Percentiles rank a stretch among this genome's conserved stretches.
These are phyloP conservation scores for Hymenoscyphus occultus DNA, from an alignment of 2,329 filamentous ascomycete genomes.

Conservation along the genomic window DNA sequence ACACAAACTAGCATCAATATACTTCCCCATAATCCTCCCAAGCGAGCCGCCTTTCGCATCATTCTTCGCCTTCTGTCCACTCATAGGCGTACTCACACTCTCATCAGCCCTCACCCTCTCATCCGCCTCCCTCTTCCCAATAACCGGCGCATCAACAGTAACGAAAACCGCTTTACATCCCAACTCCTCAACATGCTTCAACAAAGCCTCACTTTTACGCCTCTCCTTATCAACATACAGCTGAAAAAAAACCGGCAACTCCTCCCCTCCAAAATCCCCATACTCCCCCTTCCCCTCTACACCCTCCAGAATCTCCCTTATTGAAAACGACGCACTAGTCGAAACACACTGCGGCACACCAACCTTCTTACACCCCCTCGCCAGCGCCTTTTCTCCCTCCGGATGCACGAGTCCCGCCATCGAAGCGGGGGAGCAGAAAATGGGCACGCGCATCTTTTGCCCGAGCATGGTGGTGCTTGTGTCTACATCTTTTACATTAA, in stretches of 20 bases:
- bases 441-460: conserved; percentile 48
- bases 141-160: conserved; percentile 56
- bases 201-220: conserved; percentile 47
- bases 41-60: conserved; percentile 54
- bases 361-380: conserved; percentile 47
- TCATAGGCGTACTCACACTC: conserved; percentile 47
- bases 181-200: conserved; percentile 45
- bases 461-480: conserved; percentile 55
- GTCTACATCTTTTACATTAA: conserved; percentile 52
- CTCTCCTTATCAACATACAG: conserved; percentile 60
- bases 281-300: conserved; percentile 25
- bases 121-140: conserved; percentile 52
- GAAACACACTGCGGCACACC: conserved; percentile 60
- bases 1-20: conserved; percentile 54
- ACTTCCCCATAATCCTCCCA: conserved; percentile 53
- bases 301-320: conserved; percentile 48
- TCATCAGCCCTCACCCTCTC: conserved; percentile 47
- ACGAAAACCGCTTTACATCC: conserved; percentile 54
- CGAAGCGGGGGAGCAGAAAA: conserved; percentile 63
- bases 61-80: conserved; percentile 47
- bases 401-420: conserved; percentile 63
- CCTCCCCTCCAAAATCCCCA: conserved; percentile 12
- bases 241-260: conserved; percentile 50
- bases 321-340: conserved; percentile 58
- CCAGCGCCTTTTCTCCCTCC: conserved; percentile 60